A percentile compares a stretch with the other conserved stretches of the same genome.
Conservation (phyloP, 345 rosid species). For the Sisymbrium irio region DNA sequence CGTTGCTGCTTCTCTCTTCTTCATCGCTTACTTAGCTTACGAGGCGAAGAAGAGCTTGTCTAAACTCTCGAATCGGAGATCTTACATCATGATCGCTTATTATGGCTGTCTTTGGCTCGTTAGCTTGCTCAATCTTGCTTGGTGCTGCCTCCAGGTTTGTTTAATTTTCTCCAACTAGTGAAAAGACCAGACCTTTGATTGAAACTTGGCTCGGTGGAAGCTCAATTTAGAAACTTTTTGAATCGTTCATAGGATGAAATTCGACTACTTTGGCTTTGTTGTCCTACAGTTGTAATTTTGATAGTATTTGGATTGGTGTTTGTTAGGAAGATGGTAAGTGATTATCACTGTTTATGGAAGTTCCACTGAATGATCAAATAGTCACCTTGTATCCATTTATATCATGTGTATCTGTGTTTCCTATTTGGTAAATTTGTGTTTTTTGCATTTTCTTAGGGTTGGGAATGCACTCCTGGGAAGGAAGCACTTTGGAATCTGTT, state of each 20-base stretch:
- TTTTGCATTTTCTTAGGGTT: conserved; percentile 46
- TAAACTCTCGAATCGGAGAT: conserved; percentile 75
- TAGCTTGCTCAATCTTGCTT: conserved; percentile 83
- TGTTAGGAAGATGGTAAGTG: neutral
- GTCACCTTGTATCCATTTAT: neutral
- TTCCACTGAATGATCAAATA: neutral
- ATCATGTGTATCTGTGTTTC: conserved; percentile 1
- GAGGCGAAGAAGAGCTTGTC: conserved; percentile 68
- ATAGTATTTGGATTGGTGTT: neutral
- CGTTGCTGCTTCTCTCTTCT: conserved; percentile 53
- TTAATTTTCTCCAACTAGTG: neutral
- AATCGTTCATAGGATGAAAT: neutral
- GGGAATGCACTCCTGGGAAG: conserved; percentile 83
- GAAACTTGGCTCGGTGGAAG: neutral
- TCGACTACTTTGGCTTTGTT: neutral
- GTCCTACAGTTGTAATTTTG: neutral
- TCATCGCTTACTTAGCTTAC: conserved; percentile 61
- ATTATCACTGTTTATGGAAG: neutral
- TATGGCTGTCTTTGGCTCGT: conserved; percentile 83
- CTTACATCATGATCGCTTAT: conserved; percentile 76
- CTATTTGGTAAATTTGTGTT: neutral
- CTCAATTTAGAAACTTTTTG: neutral
- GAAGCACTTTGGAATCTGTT: conserved; percentile 78
- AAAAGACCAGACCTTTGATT: conserved; percentile 4
- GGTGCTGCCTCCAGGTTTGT: conserved; percentile 83